Evolutionary conservation across 306 rosid genomes (phyloP), one percentile per base, ranked within the genome.

Genomic region (Begonia masoniana): DNA sequence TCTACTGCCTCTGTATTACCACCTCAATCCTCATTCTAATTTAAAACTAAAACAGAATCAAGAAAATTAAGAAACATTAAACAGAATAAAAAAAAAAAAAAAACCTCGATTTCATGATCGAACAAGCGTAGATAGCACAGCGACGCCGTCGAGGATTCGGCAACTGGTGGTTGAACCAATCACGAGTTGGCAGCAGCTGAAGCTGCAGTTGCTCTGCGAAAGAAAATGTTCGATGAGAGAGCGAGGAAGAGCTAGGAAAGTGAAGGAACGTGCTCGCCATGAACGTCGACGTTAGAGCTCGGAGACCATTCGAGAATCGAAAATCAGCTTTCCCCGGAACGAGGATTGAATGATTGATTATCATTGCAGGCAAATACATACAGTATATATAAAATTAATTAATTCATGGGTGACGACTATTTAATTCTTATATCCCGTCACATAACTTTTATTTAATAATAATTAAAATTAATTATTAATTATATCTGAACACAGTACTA

Each of bases 1-100:
- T 50, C 85, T 77, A 31, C 64, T 71, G 56, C 52, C 68, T 67
- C 89, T 78, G 68, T 66, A 69, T 13, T 55, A 50, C n/a, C 16
- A 41, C 15, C 52, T 46, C 41, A 59, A 11, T 66, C 15, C 10
- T 45, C 9, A 4, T 24, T 9, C 48, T 14, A 51, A 50, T 3
- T 7, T 17, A 50, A 52, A 5, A 49, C 26, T 13, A 53, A 35
- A 43, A 36, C 50, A 50, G 59, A 12, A 51, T 7, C 26, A 17
- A 26, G 36, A 26, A 11, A 10, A 10, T 66, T 31, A 48, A 14
- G 14, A 51, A 21, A 56, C 46, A 16, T 10, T 59, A 61, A 36
- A 58, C 24, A 54, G 6, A 9, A 15, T 15, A 12, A n/a, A n/a
- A n/a, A n/a, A 7, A 12, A 16, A 2, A 15, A 41, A 61, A 42